Conservation (phyloP, 2,329 filamentous ascomycete genomes). For the Fusarium sambucinum region DNA sequence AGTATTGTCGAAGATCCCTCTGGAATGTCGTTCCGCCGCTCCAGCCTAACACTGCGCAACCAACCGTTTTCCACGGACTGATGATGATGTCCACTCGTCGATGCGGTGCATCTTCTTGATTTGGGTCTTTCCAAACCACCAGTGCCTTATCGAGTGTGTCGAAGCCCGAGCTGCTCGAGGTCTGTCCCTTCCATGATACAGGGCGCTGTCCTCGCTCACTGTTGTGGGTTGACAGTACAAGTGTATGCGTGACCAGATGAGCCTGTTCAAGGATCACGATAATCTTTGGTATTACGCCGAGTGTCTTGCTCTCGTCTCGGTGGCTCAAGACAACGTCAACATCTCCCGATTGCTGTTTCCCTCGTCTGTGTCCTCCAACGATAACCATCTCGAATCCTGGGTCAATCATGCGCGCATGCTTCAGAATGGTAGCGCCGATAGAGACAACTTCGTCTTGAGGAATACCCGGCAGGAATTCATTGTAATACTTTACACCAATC, state of each 20-base stretch:
- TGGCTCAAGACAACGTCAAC: conserved; percentile 90
- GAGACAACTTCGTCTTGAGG: conserved; percentile 77
- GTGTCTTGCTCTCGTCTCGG: conserved; percentile 75
- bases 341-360: conserved; percentile 79
- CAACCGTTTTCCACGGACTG: conserved; percentile 86
- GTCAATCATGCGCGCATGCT: conserved; percentile 74
- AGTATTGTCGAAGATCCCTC: conserved; percentile 84
- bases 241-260: conserved; percentile 83
- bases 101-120: conserved; percentile 62
- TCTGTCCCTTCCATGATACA: conserved; percentile 64
- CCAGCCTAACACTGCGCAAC: conserved; percentile 91
- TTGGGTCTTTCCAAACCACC: conserved; percentile 81
- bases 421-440: conserved; percentile 73
- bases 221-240: conserved; percentile 76
- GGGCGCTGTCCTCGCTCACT: conserved; percentile 77
- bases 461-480: conserved; percentile 81
- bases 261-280: conserved; percentile 76
- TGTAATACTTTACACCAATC: conserved; percentile 93
- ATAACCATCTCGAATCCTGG: conserved; percentile 69
- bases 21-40: conserved; percentile 90
- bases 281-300: conserved; percentile 77
- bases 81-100: conserved; percentile 93
- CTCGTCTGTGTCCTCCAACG: conserved; percentile 85
- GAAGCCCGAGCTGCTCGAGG: conserved; percentile 70
- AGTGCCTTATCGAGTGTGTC: conserved; percentile 92